Evolutionary conservation across 345 rosid genomes (phyloP), one percentile per base, ranked within the genome.

Genomic region (Excoecaria agallocha): DNA sequence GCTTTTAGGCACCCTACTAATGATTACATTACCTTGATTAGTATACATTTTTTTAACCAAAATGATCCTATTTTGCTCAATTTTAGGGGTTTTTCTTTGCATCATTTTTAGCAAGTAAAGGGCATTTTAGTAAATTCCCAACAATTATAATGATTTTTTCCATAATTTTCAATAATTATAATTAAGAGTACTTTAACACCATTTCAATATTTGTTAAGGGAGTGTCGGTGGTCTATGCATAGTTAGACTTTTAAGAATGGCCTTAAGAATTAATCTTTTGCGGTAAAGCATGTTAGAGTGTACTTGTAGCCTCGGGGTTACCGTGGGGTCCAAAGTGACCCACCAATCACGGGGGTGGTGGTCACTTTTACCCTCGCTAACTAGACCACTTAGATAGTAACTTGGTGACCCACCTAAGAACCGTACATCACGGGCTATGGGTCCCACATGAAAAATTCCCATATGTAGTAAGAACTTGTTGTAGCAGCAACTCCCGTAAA

Each of bases 171-270:
- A 2, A 30, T 2, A 30, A 30, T 30, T 30, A 30, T 30, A 30
- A 30, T 30, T 30, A 30, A 30, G 30, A 30, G 30, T 30, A n/a
- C n/a, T n/a, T n/a, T n/a, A n/a, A n/a, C n/a, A n/a, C n/a, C n/a
- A n/a, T n/a, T n/a, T n/a, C n/a, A n/a, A n/a, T n/a, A n/a, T n/a
- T n/a, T n/a, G 5, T 4, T 37, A 52, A 54, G 19, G 41, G 51
- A 78, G 83, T 91, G 98, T 93, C 98, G 98, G 98, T 93, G 93
- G 91, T 76, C 75, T 76, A 4, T 37, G 30, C 16, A 63, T 16
- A 55, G n/a, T 13, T 12, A 12, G 35, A 46, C 24, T 19, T 52
- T 39, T 19, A 17, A 60, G n/a, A n/a, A n/a, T n/a, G n/a, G n/a
- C n/a, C n/a, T n/a, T n/a, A n/a, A n/a, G 13, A 70, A 17, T 30